Evolutionary conservation across 1,284 basidiomycete genomes (phyloP), one percentile per base, ranked within the genome.

Genomic region (Cutaneotrichosporon cavernicola): DNA sequence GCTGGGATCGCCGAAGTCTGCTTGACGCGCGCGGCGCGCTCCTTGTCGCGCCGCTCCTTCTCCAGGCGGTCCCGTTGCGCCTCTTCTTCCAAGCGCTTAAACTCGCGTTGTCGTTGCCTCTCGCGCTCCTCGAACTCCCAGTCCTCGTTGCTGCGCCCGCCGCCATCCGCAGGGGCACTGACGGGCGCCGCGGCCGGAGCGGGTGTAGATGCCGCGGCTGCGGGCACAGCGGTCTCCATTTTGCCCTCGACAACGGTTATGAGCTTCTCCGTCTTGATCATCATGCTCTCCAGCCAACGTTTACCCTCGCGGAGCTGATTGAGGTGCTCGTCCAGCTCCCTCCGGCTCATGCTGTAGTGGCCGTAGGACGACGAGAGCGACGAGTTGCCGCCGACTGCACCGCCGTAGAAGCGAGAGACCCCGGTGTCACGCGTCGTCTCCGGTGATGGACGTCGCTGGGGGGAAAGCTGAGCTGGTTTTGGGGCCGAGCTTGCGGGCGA

Each of bases 241-340:
- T 76, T 76, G 61, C 73, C 76, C 62, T 81, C 79, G 18, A 81
- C 74, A 70, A 74, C 73, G 32, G 71, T 63, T 26, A 81, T 58
- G 53, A 80, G 69, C 59, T 78, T 76, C 46, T 81, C 79, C n/a
- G 79, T 80, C 68, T 75, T 76, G 58, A 68, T 50, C 38, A 81
- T 58, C 72, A 78, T 80, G 34, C 64, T 69, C 60, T 81, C 80
- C 10, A 81, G 69, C 80, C 80, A 81, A 32, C 73, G 64, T 65
- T 78, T 80, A 65, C 79, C 79, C 53, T 81, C 79, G 53, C 77
- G 70, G 5, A 81, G 73, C 65, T 78, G 76, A 55, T 80, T 79
- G 14, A 78, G 76, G 64, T 81, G 80, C 60, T 81, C 80, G 21
- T 66, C 57, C 0, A 81, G 69, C 62, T 80, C 80, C 6, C 77